A percentile compares a stretch with the other conserved stretches of the same genome.
These are phyloP conservation scores for Beta macrorhiza DNA, from an alignment of 179 eudicot genomes.

Conservation along the genomic window DNA sequence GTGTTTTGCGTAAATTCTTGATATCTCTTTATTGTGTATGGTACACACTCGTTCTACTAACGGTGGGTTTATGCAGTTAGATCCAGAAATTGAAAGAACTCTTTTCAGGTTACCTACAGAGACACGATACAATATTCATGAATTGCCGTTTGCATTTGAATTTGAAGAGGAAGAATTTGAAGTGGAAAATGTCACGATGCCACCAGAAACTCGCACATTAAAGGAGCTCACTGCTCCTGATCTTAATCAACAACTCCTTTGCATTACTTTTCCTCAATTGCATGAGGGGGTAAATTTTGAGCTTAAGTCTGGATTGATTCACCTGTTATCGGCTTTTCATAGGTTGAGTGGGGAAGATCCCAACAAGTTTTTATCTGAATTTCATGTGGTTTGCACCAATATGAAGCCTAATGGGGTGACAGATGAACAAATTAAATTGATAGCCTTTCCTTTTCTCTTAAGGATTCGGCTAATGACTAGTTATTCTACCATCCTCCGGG, in stretches of 20 bases:
- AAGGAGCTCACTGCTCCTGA: not conserved
- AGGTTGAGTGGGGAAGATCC: no score
- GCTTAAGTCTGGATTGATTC: no score
- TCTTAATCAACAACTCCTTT: not conserved
- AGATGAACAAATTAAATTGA: not conserved
- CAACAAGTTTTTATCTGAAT: no score
- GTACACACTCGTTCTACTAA: no score
- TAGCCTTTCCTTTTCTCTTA: conserved; percentile 13
- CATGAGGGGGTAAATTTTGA: not conserved
- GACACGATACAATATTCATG: not conserved
- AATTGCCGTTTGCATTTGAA: not conserved
- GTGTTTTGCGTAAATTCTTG: no score
- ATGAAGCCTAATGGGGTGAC: not conserved
- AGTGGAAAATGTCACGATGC: no score
- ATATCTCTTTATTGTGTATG: no score
- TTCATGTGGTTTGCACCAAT: not conserved
- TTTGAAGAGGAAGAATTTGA: not conserved
- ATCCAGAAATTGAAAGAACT: no score
- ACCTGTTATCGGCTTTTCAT: no score
- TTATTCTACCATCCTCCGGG: not conserved
- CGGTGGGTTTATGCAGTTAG: no score
- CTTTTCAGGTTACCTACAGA: not conserved
- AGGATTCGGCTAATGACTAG: conserved; percentile 6
- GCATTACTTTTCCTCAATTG: not conserved
- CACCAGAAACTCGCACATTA: not conserved